phyloP scores from a whole-genome alignment of 2,329 filamentous ascomycete genomes.

The Botrytis porri region DNA sequence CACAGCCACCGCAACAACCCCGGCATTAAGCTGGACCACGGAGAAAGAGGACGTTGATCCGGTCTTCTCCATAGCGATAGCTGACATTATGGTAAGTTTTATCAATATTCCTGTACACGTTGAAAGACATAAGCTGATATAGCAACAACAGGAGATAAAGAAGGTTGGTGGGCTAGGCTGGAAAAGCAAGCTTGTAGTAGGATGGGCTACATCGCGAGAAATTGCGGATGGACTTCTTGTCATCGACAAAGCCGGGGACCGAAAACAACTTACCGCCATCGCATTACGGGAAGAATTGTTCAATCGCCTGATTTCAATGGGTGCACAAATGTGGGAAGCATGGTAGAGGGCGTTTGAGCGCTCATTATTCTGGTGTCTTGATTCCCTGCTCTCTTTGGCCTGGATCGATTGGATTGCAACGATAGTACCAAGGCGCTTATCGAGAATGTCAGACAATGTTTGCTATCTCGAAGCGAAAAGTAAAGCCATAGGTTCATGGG shows the following conservation, averaged over 20 bases:
- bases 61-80: slow-evolving; percentile 66
- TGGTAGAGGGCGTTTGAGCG: slow-evolving; percentile 51
- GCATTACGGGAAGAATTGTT: slow-evolving; percentile 73
- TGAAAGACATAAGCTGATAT: not conserved
- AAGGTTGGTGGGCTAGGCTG: slow-evolving; percentile 80
- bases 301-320: slow-evolving; percentile 73
- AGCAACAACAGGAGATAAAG: slow-evolving; percentile 54
- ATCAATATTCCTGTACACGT: not conserved
- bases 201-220: slow-evolving; percentile 71
- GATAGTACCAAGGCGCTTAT: not conserved
- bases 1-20: slow-evolving; percentile 62
- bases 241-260: slow-evolving; percentile 46
- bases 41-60: slow-evolving; percentile 54
- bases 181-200: slow-evolving; percentile 80
- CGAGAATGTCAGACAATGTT: not conserved
- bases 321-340: slow-evolving; percentile 78
- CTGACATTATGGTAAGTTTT: slow-evolving; percentile 53
- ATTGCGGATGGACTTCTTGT: slow-evolving; percentile 66
- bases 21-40: slow-evolving; percentile 53
- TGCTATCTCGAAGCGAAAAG: not conserved
- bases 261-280: slow-evolving; percentile 67
- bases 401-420: not conserved
- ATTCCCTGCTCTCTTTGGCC: not conserved
- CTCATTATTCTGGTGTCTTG: not conserved
- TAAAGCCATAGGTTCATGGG: not conserved